Percentiles rank a stretch among this genome's conserved stretches.
Evolutionary conservation across 805 yeast genomes (phyloP).

Genomic region (Yarrowia sp.): DNA sequence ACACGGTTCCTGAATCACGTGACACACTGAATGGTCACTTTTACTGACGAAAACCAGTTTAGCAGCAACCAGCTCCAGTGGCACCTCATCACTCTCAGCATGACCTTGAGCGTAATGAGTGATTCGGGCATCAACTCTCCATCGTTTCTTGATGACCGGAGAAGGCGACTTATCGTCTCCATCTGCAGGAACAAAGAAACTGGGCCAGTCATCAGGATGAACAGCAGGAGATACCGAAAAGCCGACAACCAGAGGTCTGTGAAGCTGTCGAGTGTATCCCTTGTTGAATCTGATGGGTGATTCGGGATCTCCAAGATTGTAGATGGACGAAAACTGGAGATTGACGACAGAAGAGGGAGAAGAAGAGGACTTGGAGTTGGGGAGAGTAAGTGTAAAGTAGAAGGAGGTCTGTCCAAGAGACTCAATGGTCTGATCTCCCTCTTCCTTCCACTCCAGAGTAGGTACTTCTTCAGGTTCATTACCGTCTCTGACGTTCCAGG

Average conservation of each 20-base stretch:
- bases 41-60: background rate
- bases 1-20: background rate
- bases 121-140: conserved; percentile 18
- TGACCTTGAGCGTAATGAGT: conserved; percentile 20
- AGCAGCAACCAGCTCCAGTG: conserved; percentile 8
- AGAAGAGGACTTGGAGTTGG: background rate
- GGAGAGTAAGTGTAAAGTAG: background rate
- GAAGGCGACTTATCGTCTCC: conserved; percentile 28
- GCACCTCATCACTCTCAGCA: background rate
- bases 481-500: conserved; percentile 12
- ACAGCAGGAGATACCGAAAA: conserved; percentile 41
- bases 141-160: conserved; percentile 35
- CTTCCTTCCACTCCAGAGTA: background rate
- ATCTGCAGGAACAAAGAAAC: conserved; percentile 37
- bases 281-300: conserved; percentile 29
- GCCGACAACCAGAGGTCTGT: conserved; percentile 40
- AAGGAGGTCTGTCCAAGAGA: background rate
- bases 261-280: conserved; percentile 36
- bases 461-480: background rate
- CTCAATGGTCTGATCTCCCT: background rate
- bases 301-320: conserved; percentile 31
- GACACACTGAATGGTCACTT: background rate
- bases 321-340: conserved; percentile 30
- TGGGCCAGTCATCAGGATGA: conserved; percentile 41
- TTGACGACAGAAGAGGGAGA: conserved; percentile 24